A percentile compares a stretch with the other conserved stretches of the same genome.
phyloP scores from a whole-genome alignment of 129 eudicot species.

The Lonicera japonica region DNA sequence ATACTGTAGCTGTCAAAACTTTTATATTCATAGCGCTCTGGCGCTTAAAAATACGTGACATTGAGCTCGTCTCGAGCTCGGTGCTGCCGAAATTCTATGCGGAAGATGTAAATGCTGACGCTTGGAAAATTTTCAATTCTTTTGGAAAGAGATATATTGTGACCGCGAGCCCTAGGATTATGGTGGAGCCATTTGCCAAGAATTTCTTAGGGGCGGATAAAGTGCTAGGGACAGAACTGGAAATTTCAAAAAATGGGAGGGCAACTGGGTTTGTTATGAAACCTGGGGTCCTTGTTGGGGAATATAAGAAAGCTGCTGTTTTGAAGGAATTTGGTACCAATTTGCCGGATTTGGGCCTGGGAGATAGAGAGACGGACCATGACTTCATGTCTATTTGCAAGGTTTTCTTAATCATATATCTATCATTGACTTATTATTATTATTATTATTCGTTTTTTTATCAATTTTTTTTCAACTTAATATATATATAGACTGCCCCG shows the following conservation, averaged over 20 bases:
- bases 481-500: background rate
- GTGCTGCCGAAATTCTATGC: slow-evolving; percentile 80
- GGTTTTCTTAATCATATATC: slow-evolving; percentile 31
- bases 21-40: slow-evolving; percentile 53
- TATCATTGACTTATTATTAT: background rate
- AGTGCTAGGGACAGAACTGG: slow-evolving; percentile 77
- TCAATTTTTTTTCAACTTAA: background rate
- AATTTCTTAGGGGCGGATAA: slow-evolving; percentile 68
- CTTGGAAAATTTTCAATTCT: slow-evolving; percentile 73
- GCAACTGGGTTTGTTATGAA: slow-evolving; percentile 70
- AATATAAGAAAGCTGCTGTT: slow-evolving; percentile 40
- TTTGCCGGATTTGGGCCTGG: slow-evolving; percentile 77
- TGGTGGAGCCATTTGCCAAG: slow-evolving; percentile 74
- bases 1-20: slow-evolving; percentile 33
- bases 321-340: slow-evolving; percentile 44
- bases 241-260: slow-evolving; percentile 49
- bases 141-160: slow-evolving; percentile 70
- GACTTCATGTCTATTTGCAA: slow-evolving; percentile 93
- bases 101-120: slow-evolving; percentile 68
- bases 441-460: background rate
- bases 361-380: slow-evolving; percentile 70
- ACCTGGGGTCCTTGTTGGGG: slow-evolving; percentile 71
- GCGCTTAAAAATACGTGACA: slow-evolving; percentile 48
- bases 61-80: slow-evolving; percentile 75
- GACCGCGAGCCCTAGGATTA: slow-evolving; percentile 71